These are phyloP conservation scores for Starmerella sirachaensis DNA, from an alignment of 805 yeast species.

Conservation along the genomic window DNA sequence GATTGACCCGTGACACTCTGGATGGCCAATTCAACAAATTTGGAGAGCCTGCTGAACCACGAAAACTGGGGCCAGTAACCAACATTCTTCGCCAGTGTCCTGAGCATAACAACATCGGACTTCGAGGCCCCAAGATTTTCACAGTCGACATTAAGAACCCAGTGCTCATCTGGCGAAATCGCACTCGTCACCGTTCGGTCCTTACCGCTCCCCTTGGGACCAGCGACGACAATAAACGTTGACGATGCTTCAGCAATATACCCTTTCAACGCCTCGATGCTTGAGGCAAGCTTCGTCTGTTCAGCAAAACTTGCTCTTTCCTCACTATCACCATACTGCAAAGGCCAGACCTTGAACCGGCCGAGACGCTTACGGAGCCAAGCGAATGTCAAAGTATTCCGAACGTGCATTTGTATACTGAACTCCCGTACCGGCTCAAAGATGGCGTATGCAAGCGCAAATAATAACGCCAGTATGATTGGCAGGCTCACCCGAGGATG, in stretches of 20 bases:
- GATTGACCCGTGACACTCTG: slow-evolving; percentile 83
- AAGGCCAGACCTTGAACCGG: too few species aligned
- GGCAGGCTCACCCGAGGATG: slow-evolving; percentile 84
- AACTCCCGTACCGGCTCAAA: slow-evolving; percentile 89
- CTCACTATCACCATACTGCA: background rate
- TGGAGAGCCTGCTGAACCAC: slow-evolving; percentile 73
- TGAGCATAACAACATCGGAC: slow-evolving; percentile 51
- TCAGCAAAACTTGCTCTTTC: background rate
- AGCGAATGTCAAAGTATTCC: slow-evolving; percentile 13
- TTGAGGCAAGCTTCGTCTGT: slow-evolving; percentile 6
- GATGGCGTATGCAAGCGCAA: slow-evolving; percentile 69
- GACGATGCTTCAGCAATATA: slow-evolving; percentile 84
- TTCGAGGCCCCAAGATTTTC: slow-evolving; percentile 57
- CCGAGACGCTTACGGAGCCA: background rate
- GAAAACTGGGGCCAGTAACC: slow-evolving; percentile 94
- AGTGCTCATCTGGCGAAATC: slow-evolving; percentile 49
- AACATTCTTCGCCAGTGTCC: slow-evolving; percentile 55
- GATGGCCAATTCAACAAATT: slow-evolving; percentile 69
- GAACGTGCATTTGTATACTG: slow-evolving; percentile 59
- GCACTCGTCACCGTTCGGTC: slow-evolving; percentile 45
- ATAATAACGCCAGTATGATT: slow-evolving; percentile 58
- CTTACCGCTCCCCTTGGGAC: slow-evolving; percentile 95
- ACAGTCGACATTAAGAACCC: slow-evolving; percentile 66
- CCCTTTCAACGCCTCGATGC: slow-evolving; percentile 55
- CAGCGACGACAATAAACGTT: slow-evolving; percentile 78